Percentiles rank a stretch among this genome's conserved stretches.
phyloP scores from a whole-genome alignment of 164 flowering plant species.

The Tetracentron sinense region DNA sequence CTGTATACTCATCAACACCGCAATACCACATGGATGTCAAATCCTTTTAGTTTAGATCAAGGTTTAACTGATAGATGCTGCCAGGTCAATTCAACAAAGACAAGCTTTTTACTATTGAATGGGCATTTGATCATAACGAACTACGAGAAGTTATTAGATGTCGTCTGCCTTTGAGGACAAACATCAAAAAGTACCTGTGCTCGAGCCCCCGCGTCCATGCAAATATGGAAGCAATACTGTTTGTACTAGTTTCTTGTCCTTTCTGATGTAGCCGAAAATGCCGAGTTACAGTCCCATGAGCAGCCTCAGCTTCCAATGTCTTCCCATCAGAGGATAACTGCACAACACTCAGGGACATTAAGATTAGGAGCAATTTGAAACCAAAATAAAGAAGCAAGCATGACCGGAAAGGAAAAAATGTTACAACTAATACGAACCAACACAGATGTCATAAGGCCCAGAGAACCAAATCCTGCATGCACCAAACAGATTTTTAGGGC shows the following conservation, averaged over 20 bases:
- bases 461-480: conserved; percentile 87
- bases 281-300: conserved; percentile 98
- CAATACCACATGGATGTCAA: no score
- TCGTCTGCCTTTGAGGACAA: not conserved
- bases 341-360: conserved; percentile 7
- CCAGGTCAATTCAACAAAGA: no score
- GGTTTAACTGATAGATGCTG: no score
- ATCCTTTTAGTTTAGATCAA: no score
- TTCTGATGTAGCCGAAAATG: conserved; percentile 84
- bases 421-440: conserved; percentile 52
- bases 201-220: conserved; percentile 95
- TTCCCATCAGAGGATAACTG: conserved; percentile 95
- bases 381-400: not conserved
- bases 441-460: conserved; percentile 93
- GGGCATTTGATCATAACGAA: no score
- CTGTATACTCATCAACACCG: no score
- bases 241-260: conserved; percentile 97
- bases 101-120: no score
- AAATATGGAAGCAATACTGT: conserved; percentile 97
- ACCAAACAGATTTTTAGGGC: not conserved
- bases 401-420: not conserved
- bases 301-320: conserved; percentile 96
- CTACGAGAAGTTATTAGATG: no score
- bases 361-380: not conserved
- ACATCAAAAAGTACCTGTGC: conserved; percentile 56